A percentile compares a stretch with the other conserved stretches of the same genome.
Conservation (phyloP, 2,329 filamentous ascomycete genomes). For the Xylariales sp. region DNA sequence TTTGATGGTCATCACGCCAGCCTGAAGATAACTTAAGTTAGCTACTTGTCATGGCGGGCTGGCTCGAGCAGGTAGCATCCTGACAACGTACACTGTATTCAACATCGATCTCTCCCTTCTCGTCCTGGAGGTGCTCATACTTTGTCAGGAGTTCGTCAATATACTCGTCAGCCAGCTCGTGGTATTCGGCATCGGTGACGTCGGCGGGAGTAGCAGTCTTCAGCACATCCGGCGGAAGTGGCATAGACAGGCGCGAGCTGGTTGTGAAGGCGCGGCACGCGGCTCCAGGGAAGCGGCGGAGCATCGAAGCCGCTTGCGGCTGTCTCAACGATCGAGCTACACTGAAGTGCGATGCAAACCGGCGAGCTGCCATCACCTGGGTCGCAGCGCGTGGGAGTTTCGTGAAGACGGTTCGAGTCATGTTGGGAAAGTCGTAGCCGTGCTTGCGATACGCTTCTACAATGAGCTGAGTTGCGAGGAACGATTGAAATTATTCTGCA, state of each 20-base stretch:
- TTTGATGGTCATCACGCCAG: slow-evolving; percentile 77
- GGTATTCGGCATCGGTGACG: slow-evolving; percentile 68
- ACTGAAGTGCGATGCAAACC: too few relatives aligned
- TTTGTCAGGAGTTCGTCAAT: slow-evolving; percentile 53
- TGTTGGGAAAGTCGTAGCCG: too few relatives aligned
- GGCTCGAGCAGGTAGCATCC: too few relatives aligned
- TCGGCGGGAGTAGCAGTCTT: slow-evolving; percentile 45
- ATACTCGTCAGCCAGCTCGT: slow-evolving; percentile 72
- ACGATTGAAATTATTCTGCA: too few relatives aligned
- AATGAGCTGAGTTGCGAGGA: too few relatives aligned
- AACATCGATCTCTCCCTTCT: slow-evolving; percentile 72
- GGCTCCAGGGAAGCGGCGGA: slow-evolving; percentile 2
- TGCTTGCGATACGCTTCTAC: too few relatives aligned
- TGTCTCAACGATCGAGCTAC: slow-evolving; percentile 15
- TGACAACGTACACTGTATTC: slow-evolving; percentile 74
- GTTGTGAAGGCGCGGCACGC: slow-evolving; percentile 20
- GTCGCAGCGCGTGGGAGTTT: slow-evolving; percentile 33
- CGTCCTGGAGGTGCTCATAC: slow-evolving; percentile 73
- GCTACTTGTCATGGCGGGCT: too few relatives aligned
- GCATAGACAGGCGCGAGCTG: slow-evolving; percentile 33
- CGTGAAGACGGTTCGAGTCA: slow-evolving; percentile 26
- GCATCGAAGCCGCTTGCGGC: slow-evolving; percentile 12
- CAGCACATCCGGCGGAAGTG: slow-evolving; percentile 30
- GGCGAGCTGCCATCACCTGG: too few relatives aligned
- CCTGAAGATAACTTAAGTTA: too few relatives aligned